Evolutionary conservation across 1,284 basidiomycete genomes (phyloP).

Genomic region (Trametes hirsuta): DNA sequence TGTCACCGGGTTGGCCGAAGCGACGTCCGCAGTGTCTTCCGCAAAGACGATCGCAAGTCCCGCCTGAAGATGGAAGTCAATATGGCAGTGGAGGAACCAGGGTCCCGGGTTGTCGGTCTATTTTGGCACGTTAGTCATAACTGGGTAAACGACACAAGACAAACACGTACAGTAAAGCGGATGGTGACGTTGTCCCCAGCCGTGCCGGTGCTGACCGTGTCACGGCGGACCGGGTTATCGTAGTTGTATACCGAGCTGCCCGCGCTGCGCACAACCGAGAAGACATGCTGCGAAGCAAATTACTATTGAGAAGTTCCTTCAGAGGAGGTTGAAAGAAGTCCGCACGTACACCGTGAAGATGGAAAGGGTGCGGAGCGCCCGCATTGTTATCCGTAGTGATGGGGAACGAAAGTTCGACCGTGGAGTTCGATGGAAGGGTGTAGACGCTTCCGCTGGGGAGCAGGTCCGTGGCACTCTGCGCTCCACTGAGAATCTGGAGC

Average conservation of each 20-base stretch:
- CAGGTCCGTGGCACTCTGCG: slow-evolving; percentile 29
- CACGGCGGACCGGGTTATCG: slow-evolving; percentile 36
- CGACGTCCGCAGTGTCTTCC: slow-evolving; percentile 19
- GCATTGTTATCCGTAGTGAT: slow-evolving; percentile 26
- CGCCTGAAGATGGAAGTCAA: slow-evolving; percentile 31
- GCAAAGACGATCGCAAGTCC: slow-evolving; percentile 32
- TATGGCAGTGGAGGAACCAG: slow-evolving; percentile 31
- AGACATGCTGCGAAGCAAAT: slow-evolving; percentile 24
- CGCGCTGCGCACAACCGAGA: slow-evolving; percentile 35
- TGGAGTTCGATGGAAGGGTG: slow-evolving; percentile 31
- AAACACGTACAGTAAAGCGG: slow-evolving; percentile 21
- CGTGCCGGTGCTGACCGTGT: slow-evolving; percentile 35
- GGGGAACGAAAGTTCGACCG: slow-evolving; percentile 40
- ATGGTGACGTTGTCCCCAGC: slow-evolving; percentile 36
- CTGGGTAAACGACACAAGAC: background rate
- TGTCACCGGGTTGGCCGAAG: background rate
- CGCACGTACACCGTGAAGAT: slow-evolving; percentile 41
- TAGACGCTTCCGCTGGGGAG: slow-evolving; percentile 37
- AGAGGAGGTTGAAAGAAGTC: background rate
- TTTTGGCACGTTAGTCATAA: background rate
- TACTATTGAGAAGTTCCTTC: too few species aligned
- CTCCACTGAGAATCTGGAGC: slow-evolving; percentile 40
- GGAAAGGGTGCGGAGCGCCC: slow-evolving; percentile 42
- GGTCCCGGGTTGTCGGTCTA: slow-evolving; percentile 28
- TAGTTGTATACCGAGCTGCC: slow-evolving; percentile 34